Percentiles rank a stretch among this genome's conserved stretches.
Evolutionary conservation across 2,329 filamentous ascomycete species (phyloP).

Genomic region (Didymella keratinophila): DNA sequence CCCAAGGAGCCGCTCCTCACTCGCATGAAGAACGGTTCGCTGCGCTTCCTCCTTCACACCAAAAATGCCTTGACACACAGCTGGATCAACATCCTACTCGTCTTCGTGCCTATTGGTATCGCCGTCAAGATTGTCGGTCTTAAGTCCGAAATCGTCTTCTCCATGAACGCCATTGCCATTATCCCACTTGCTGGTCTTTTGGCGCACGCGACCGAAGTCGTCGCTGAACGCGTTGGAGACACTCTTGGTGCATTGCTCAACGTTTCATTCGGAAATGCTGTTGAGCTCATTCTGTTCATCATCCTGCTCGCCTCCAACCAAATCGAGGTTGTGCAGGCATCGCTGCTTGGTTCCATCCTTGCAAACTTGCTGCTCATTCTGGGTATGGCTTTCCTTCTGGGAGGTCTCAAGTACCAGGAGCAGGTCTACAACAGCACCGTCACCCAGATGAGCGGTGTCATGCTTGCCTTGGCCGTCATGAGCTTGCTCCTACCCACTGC

Average conservation of each 20-base stretch:
- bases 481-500: conserved; percentile 90
- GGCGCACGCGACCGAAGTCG: conserved; percentile 59
- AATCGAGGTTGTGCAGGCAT: conserved; percentile 91
- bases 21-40: conserved; percentile 60
- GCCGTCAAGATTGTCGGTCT: conserved; percentile 60
- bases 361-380: conserved; percentile 88
- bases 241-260: conserved; percentile 60
- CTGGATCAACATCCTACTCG: conserved; percentile 78
- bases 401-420: conserved; percentile 85
- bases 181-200: conserved; percentile 60
- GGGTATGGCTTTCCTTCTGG: conserved; percentile 89
- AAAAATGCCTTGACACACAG: conserved; percentile 72
- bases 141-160: conserved; percentile 56
- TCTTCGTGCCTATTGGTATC: conserved; percentile 83
- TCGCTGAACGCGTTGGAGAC: conserved; percentile 58
- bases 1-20: conserved; percentile 55
- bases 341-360: conserved; percentile 86
- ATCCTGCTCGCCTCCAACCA: conserved; percentile 65
- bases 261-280: conserved; percentile 62
- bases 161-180: conserved; percentile 61
- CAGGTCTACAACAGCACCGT: conserved; percentile 96
- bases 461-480: conserved; percentile 88
- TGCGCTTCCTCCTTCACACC: conserved; percentile 62
- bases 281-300: conserved; percentile 61
- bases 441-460: conserved; percentile 93